Base-by-base conservation (phyloP, 306 rosid species). In the Quercus berberidifolia region DNA sequence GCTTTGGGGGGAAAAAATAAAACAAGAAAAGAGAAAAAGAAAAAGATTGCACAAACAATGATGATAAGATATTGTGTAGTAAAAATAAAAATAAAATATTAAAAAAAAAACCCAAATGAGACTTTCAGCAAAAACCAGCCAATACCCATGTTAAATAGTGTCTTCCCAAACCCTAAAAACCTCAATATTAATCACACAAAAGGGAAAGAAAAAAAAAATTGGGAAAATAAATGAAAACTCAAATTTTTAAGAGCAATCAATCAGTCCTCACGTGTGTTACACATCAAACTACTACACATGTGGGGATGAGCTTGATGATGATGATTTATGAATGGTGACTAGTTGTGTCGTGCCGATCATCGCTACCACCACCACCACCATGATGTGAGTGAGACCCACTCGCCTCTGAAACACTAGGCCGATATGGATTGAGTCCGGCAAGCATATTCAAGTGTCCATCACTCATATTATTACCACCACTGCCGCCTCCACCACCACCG, bases 241-340 rank as follows among this genome's bases (percentile, higher is more conserved):
- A 85, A 69, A 58, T 75, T 88, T 83, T 76, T 55, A 71, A 89
- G 83, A 79, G 88, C 84, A 88, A 90, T 83, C 84, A 88, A 90
- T 83, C 94, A 90, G 90, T 88, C 94, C 98, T 87, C 92, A 89
- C 97, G 97, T 87, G 94, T 87, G 89, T 87, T 55, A 84, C 89
- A 82, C 85, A 81, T 85, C 88, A 89, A 91, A 89, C 88, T 82
- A 84, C 82, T 73, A 88, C 90, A 88, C 86, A 79, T 85, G 90
- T 81, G 86, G 85, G 69, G 30, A 11, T 3, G 6, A 60, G 72
- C 85, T 74, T 63, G 75, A 71, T 79, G 65, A 77, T 73, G 54
- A 51, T 41, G 65, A 33, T 69, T 84, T 91, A 89, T 9, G 94
- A 91, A 76, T 87, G 93, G 84, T 92, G 94, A 52, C 90, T 91